phyloP scores from a whole-genome alignment of 345 rosid species.

The Durio zibethinus region DNA sequence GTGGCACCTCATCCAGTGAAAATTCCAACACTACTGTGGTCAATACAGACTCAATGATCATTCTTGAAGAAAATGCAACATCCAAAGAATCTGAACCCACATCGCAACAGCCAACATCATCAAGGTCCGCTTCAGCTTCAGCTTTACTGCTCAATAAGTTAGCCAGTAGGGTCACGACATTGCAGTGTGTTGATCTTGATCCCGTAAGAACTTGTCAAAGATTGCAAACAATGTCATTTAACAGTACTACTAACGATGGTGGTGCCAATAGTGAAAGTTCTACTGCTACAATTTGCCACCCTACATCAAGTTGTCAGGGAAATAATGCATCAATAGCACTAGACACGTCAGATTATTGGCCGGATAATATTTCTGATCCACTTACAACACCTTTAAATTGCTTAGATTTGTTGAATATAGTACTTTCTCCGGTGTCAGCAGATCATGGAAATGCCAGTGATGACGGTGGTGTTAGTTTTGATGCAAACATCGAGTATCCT shows the following conservation, averaged over 20 bases:
- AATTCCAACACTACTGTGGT: background rate
- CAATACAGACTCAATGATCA: background rate
- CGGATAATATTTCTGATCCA: background rate
- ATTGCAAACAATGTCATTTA: background rate
- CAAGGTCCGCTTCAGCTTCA: background rate
- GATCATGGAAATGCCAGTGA: background rate
- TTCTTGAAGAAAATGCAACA: background rate
- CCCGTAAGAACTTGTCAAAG: background rate
- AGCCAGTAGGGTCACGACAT: background rate
- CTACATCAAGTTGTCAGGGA: background rate
- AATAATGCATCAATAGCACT: background rate
- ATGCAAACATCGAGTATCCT: background rate
- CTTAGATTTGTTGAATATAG: background rate
- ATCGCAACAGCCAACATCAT: background rate
- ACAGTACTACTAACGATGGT: background rate
- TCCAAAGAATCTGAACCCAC: background rate
- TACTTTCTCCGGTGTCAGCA: background rate
- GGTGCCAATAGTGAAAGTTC: background rate
- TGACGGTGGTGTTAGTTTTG: background rate
- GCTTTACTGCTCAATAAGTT: constrained; percentile 9
- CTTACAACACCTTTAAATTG: background rate
- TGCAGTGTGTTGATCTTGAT: background rate
- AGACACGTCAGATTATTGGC: background rate
- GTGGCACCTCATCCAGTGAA: background rate
- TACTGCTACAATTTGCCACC: background rate